Base-by-base conservation (phyloP, 2,329 filamentous ascomycete genomes). In the Eutypella sp. region DNA sequence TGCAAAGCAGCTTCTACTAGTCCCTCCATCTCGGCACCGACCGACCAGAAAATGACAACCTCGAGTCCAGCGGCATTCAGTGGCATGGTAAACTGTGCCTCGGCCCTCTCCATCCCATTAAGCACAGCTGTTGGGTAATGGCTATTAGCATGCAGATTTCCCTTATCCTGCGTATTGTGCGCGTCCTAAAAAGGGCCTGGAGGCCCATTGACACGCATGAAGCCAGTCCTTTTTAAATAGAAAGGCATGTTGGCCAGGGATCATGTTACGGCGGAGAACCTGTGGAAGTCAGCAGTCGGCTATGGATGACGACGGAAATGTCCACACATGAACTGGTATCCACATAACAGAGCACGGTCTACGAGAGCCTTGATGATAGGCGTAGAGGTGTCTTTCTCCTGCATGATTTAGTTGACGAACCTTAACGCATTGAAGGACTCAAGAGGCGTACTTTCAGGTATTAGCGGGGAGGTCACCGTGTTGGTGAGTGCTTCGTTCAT, bases 391-490 rank as follows among this genome's bases (percentile, higher is more conserved):
- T 54, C 51, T 29, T 41, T 40, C 23, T 51, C 49, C 24, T 23
- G 47, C 5, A 23, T 37, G 2, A 45, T 50, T 40, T 54, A 49
- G 5, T 47, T 51, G 4, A 51, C 29, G 23, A 51, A 18, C 11
- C 51, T 49, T 41, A 51, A 44, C 11, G 51, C 45, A 39, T 24
- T 40, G 24, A 51, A 7, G 47, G 50, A 27, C 47, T 40, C 46
- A 57, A 23, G 61, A 68, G 33, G 67, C 70, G 42, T 66, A 76
- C 45, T 67, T 62, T 41, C 58, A 67, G 46, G 66, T 40, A 25
- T 51, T 24, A 41, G 18, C 16, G 7, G 11, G 13, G n/a, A 19
- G 19, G 18, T 2, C 11, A n/a, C 19, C 15, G 9, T 38, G 10
- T 3, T 8, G 36, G 3, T 11, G 16, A 10, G 2, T 18, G 19